Conservation (phyloP, 306 rosid species). For the Boehmeria nivea region DNA sequence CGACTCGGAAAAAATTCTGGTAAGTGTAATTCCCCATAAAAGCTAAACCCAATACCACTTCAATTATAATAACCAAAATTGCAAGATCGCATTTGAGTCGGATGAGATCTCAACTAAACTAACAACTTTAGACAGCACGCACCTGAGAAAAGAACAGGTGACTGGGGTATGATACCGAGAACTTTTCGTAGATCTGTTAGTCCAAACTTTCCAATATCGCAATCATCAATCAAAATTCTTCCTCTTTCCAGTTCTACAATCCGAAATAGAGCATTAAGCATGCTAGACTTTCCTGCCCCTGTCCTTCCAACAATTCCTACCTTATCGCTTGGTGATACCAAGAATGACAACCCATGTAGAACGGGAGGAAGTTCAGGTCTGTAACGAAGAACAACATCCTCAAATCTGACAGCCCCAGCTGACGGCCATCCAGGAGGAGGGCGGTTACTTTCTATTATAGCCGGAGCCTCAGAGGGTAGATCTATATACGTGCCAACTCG, state of each 20-base stretch:
- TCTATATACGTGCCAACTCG: slow-evolving; percentile 74
- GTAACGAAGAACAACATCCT: slow-evolving; percentile 38
- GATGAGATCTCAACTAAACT: not conserved
- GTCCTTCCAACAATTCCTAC: slow-evolving; percentile 52
- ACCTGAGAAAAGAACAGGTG: slow-evolving; percentile 51
- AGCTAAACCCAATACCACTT: no score
- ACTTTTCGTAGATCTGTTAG: slow-evolving; percentile 38
- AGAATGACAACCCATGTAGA: slow-evolving; percentile 37
- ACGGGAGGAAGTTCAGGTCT: slow-evolving; percentile 52
- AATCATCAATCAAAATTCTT: slow-evolving; percentile 39
- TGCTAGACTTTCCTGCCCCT: slow-evolving; percentile 50
- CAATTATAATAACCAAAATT: no score
- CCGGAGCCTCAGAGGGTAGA: slow-evolving; percentile 61
- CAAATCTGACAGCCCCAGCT: slow-evolving; percentile 36
- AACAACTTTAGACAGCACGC: not conserved
- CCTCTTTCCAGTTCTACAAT: slow-evolving; percentile 47
- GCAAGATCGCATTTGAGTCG: not conserved
- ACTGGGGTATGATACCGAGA: slow-evolving; percentile 48
- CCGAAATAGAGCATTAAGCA: slow-evolving; percentile 43
- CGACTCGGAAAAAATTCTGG: no score
- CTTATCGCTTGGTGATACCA: slow-evolving; percentile 38
- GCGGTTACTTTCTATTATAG: slow-evolving; percentile 36
- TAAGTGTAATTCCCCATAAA: no score
- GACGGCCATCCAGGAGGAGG: slow-evolving; percentile 54
- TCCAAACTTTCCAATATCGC: slow-evolving; percentile 40